These are phyloP conservation scores for Monosporascus sp. DNA, from an alignment of 2,329 filamentous ascomycete species.

Conservation along the genomic window DNA sequence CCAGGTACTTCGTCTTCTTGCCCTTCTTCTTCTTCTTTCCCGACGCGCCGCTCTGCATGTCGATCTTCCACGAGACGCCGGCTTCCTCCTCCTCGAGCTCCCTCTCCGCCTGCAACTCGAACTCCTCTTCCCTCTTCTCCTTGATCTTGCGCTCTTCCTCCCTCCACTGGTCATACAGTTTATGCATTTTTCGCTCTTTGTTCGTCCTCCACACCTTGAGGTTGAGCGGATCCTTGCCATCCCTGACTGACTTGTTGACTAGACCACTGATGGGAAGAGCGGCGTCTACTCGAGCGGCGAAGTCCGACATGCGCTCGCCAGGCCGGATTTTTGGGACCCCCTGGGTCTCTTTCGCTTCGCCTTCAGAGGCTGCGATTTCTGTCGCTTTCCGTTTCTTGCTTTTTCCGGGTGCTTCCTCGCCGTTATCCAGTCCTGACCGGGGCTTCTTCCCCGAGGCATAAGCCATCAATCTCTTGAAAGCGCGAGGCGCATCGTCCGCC, in stretches of 20 bases:
- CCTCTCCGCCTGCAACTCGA: constrained; percentile 57
- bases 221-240: constrained; percentile 59
- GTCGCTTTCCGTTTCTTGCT: constrained; percentile 24
- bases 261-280: constrained; percentile 73
- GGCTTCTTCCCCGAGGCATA: constrained; percentile 57
- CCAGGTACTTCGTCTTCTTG: constrained; percentile 31
- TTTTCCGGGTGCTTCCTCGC: constrained; percentile 35
- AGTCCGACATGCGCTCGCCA: constrained; percentile 78
- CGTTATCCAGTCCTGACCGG: constrained; percentile 66
- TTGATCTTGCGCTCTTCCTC: constrained; percentile 60
- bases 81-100: constrained; percentile 56
- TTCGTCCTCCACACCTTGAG: constrained; percentile 67
- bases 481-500: constrained; percentile 78
- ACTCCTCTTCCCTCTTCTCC: constrained; percentile 60
- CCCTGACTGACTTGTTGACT: constrained; percentile 54
- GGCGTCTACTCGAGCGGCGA: constrained; percentile 76
- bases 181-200: constrained; percentile 79
- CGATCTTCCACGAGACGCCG: constrained; percentile 44
- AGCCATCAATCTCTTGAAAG: constrained; percentile 82
- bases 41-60: constrained; percentile 35
- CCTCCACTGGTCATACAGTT: constrained; percentile 72
- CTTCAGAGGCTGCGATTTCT: constrained; percentile 9
- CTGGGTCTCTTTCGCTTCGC: constrained; percentile 13
- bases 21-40: constrained; percentile 40
- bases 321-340: constrained; percentile 67